Percentiles rank a stretch among this genome's conserved stretches.
phyloP scores from a whole-genome alignment of 192 early-diverging fungal species.

The Linnemannia exigua region DNA sequence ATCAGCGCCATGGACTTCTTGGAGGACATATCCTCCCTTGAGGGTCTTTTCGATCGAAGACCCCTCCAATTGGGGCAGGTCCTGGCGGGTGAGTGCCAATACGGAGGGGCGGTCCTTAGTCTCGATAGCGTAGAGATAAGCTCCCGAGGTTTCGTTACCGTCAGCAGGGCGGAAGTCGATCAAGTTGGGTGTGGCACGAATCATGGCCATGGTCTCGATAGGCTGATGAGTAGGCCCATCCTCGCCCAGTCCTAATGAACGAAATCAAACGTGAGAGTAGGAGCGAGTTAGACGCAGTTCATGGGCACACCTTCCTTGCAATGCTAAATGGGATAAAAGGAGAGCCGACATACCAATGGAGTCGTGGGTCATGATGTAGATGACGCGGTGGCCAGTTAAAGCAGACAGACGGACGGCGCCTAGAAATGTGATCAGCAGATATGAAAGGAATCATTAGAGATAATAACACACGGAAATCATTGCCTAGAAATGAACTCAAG shows the following conservation, averaged over 20 bases:
- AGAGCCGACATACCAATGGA: conserved; percentile 80
- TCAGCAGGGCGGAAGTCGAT: conserved; percentile 93
- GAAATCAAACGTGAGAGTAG: background rate
- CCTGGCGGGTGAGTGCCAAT: conserved; percentile 93
- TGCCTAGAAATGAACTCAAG: background rate
- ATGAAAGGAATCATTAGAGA: conserved; percentile 28
- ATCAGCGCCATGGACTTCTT: conserved; percentile 72
- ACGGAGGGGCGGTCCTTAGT: conserved; percentile 81
- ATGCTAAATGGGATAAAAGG: background rate
- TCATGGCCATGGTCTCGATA: conserved; percentile 91
- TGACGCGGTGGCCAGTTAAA: conserved; percentile 87
- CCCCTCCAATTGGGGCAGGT: conserved; percentile 91
- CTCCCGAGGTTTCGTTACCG: conserved; percentile 93
- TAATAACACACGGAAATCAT: background rate
- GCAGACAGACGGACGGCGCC: conserved; percentile 93
- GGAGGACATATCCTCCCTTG: conserved; percentile 90
- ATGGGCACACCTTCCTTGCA: no score
- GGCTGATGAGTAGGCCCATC: conserved; percentile 99
- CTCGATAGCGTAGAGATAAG: conserved; percentile 87
- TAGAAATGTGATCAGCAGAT: conserved; percentile 57
- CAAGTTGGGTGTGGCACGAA: conserved; percentile 93
- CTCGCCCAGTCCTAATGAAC: conserved; percentile 78
- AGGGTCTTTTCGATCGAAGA: conserved; percentile 84
- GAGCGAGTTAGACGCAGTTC: background rate
- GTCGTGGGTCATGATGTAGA: conserved; percentile 99